Percentiles rank a stretch among this genome's conserved stretches.
Evolutionary conservation across 805 yeast genomes (phyloP).

Genomic region (Cyberlindnera subsufficiens): DNA sequence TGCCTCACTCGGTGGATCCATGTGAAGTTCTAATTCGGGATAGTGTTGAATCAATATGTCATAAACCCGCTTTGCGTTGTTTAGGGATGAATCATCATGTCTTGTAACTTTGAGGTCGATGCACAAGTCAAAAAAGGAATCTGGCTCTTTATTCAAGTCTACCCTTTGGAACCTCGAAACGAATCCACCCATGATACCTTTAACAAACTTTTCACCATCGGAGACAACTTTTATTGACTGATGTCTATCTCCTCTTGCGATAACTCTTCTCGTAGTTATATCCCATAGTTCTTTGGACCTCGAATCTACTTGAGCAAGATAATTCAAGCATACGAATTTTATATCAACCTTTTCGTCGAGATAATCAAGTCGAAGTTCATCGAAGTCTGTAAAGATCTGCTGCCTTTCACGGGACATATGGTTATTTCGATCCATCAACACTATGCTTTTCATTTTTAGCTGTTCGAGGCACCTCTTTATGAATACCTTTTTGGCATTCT

Average conservation of each 20-base stretch:
- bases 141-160: constrained; percentile 44
- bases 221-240: constrained; percentile 60
- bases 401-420: constrained; percentile 64
- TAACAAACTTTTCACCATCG: constrained; percentile 42
- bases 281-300: constrained; percentile 32
- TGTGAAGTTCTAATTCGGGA: constrained; percentile 34
- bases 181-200: constrained; percentile 69
- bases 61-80: constrained; percentile 43
- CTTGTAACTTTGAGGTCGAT: constrained; percentile 46
- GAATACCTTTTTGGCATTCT: constrained; percentile 42
- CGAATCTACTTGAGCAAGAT: constrained; percentile 26
- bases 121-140: constrained; percentile 56
- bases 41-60: constrained; percentile 32
- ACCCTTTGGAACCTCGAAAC: constrained; percentile 63
- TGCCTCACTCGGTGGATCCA: constrained; percentile 34
- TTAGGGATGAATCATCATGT: constrained; percentile 37
- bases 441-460: constrained; percentile 38
- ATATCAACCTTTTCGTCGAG: constrained; percentile 39
- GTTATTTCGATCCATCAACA: constrained; percentile 80
- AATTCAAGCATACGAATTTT: constrained; percentile 64
- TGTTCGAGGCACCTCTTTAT: constrained; percentile 40
- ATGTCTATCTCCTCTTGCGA: constrained; percentile 78
- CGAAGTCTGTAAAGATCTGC: constrained; percentile 53
- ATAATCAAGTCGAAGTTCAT: constrained; percentile 35
- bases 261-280: constrained; percentile 54